phyloP scores from a whole-genome alignment of 352 stramenopile genomes.

The Pythium monospermum region DNA sequence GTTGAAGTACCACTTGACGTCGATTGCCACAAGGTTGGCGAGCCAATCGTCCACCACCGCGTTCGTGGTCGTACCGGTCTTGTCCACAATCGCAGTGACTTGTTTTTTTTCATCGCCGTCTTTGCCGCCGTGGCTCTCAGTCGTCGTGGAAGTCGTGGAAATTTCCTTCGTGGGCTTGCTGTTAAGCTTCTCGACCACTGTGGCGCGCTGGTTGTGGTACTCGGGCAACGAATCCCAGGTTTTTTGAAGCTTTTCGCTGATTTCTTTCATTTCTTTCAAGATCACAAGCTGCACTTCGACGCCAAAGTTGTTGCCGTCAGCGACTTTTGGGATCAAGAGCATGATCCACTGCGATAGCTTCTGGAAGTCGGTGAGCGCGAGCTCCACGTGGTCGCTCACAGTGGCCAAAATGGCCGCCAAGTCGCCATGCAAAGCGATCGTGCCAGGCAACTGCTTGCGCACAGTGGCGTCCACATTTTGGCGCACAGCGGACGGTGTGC shows the following conservation, averaged over 20 bases:
- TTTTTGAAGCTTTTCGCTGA: slow-evolving; percentile 65
- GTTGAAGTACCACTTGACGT: slow-evolving; percentile 86
- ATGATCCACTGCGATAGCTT: slow-evolving; percentile 69
- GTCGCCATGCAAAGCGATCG: slow-evolving; percentile 33
- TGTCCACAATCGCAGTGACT: slow-evolving; percentile 52
- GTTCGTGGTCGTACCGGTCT: slow-evolving; percentile 33
- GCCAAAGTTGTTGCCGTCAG: slow-evolving; percentile 86
- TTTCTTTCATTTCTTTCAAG: slow-evolving; percentile 63
- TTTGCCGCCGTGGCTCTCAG: slow-evolving; percentile 52
- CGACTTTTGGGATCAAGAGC: slow-evolving; percentile 67
- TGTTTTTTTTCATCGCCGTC: slow-evolving; percentile 71
- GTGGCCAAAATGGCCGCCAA: slow-evolving; percentile 36
- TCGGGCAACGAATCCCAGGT: slow-evolving; percentile 66
- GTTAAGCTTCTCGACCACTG: slow-evolving; percentile 68
- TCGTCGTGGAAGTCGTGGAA: slow-evolving; percentile 53
- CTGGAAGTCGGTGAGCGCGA: slow-evolving; percentile 37
- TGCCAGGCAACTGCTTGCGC: slow-evolving; percentile 21
- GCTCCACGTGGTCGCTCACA: slow-evolving; percentile 53
- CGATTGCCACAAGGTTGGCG: slow-evolving; percentile 64
- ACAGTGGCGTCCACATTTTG: slow-evolving; percentile 29
- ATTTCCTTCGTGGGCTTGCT: slow-evolving; percentile 56
- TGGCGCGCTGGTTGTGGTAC: slow-evolving; percentile 59
- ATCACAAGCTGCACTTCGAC: slow-evolving; percentile 83
- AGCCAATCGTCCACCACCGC: slow-evolving; percentile 45
- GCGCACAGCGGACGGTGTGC: slow-evolving; percentile 34